phyloP scores from a whole-genome alignment of 257 asterid genomes.

The Solanum clarkiae region DNA sequence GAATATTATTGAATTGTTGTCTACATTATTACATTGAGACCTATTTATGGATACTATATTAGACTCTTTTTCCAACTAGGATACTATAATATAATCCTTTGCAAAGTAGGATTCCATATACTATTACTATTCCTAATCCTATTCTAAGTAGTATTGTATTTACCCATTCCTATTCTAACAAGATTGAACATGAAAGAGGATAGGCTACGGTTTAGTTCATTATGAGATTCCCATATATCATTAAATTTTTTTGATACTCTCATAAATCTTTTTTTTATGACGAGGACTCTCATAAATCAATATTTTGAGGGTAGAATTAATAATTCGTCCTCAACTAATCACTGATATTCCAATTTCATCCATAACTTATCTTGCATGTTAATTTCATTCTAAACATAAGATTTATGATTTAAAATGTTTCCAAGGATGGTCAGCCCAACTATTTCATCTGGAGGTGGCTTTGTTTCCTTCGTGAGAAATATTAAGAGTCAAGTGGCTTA shows the following conservation, averaged over 20 bases:
- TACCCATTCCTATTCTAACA: too few species aligned
- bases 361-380: not conserved
- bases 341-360: not conserved
- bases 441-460: not conserved
- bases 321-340: not conserved
- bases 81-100: too few species aligned
- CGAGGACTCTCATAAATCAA: not conserved
- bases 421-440: not conserved
- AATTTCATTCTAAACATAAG: not conserved
- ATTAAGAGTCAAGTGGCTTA: not conserved
- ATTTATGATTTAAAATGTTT: not conserved
- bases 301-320: not conserved
- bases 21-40: too few species aligned
- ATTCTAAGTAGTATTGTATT: too few species aligned
- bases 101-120: too few species aligned
- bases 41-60: too few species aligned
- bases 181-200: not conserved
- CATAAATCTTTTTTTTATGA: not conserved
- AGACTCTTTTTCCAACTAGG: too few species aligned
- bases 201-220: not conserved
- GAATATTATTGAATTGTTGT: too few species aligned
- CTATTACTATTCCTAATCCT: too few species aligned
- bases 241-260: not conserved
- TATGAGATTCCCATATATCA: not conserved
- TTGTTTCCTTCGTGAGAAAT: not conserved